Evolutionary conservation across 441 rosid genomes (phyloP).

Genomic region (Adansonia gregorii): DNA sequence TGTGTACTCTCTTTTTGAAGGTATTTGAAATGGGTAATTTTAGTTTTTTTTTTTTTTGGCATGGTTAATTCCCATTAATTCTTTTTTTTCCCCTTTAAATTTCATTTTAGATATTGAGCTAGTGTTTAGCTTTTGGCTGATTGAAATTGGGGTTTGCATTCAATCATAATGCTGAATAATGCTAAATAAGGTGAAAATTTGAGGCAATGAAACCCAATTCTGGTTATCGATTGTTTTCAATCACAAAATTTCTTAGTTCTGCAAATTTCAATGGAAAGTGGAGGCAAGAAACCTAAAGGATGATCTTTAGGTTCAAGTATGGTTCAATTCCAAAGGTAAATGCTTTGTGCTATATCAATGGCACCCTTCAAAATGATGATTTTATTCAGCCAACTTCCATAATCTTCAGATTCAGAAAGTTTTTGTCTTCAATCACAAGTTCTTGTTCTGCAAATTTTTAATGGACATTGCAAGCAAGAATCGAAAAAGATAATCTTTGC

Average conservation of each 20-base stretch:
- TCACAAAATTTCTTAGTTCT: neutral
- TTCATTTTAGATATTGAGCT: slow-evolving; percentile 10
- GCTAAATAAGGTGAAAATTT: neutral
- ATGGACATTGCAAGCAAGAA: slow-evolving; percentile 13
- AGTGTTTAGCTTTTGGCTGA: neutral
- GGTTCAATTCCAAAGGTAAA: neutral
- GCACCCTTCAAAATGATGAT: neutral
- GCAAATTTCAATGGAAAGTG: slow-evolving; percentile 12
- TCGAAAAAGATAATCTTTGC: neutral
- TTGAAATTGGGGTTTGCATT: neutral
- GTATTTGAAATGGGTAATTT: slow-evolving; percentile 8
- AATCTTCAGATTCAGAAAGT: neutral
- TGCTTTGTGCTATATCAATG: neutral
- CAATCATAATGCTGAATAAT: neutral
- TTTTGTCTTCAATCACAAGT: too few relatives aligned
- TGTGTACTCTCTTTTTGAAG: slow-evolving; percentile 11
- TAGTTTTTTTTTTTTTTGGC: neutral
- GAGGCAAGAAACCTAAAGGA: neutral
- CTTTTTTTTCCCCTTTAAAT: neutral
- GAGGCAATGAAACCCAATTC: neutral
- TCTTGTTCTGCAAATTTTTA: neutral
- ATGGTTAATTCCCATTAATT: neutral
- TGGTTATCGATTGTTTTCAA: neutral
- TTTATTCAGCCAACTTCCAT: neutral
- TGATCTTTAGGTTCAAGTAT: neutral